Evolutionary conservation across 768 basidiomycete genomes (phyloP), one percentile per base, ranked within the genome.

Genomic region (Phanerochaete carnosa): DNA sequence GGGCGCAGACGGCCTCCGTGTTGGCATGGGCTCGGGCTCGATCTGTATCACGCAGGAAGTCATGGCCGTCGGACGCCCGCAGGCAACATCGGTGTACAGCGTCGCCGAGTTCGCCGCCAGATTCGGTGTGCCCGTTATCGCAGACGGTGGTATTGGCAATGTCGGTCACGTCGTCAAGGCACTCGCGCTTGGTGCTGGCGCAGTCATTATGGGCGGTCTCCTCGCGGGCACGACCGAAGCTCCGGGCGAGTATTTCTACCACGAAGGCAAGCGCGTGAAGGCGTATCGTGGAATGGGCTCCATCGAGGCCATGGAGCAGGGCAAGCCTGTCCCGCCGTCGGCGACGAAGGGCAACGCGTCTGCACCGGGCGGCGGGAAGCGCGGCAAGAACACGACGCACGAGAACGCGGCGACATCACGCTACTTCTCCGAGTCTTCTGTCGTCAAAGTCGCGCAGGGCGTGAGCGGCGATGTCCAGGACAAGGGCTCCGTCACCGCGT

Each of bases 1-100:
- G 2, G 97, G 97, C 45, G 97, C 95, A 2, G 97, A 99, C 67
- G 96, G 82, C n/a, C 82, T 98, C 12, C 89, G 94, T 25, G 82
- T 99, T 37, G 97, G 97, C 45, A 99, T 99, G 97, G 97, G 97
- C 37, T 92, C 90, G 8, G 97, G 97, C 9, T 96, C 94, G 5
- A 99, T 99, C 70, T 99, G 97, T 73, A 99, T 99, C 76, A 99
- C 97, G 6, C 97, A 99, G 75, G 97, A 98, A 71, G 90, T 99
- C 68, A 98, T 98, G 92, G 97, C 97, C 11, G 96, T 98, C 55
- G 97, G 97, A 15, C 86, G 97, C 16, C 97, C 96, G 0, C 97
- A 99, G 74, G 97, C 95, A 1, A 95, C 95, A 0, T 96, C 96
- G n/a, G 94, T 98, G n/a, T 92, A 90, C 70, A 87, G 92, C 45